Conservation (phyloP, 805 yeast genomes). For the Metschnikowia borealis region DNA sequence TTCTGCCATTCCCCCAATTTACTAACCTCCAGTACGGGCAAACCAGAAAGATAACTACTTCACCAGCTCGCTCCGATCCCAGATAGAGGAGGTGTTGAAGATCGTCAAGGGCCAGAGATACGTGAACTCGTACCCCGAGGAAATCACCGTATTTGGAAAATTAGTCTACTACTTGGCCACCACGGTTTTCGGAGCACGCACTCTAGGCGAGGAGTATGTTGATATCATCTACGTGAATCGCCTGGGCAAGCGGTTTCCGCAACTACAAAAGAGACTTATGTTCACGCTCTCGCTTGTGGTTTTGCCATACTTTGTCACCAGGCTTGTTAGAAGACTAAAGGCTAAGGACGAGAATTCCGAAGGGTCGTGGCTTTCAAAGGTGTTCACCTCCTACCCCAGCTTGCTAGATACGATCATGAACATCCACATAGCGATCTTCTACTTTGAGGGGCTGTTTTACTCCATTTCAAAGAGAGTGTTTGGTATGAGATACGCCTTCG, state of each 20-base stretch:
- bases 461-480: constrained; percentile 69
- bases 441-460: constrained; percentile 79
- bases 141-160: constrained; percentile 55
- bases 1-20: background rate
- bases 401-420: constrained; percentile 54
- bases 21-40: constrained; percentile 60
- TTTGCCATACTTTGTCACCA: constrained; percentile 53
- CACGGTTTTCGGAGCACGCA: constrained; percentile 69
- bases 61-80: constrained; percentile 49
- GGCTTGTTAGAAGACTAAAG: constrained; percentile 22
- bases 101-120: constrained; percentile 59
- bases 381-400: constrained; percentile 40
- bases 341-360: constrained; percentile 18
- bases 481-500: constrained; percentile 76
- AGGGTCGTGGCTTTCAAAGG: constrained; percentile 16
- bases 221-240: constrained; percentile 65
- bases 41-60: constrained; percentile 85
- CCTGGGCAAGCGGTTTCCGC: constrained; percentile 49
- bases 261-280: constrained; percentile 43
- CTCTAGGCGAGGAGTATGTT: constrained; percentile 93
- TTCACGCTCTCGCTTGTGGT: constrained; percentile 60
- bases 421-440: constrained; percentile 75
- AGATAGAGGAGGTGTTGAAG: constrained; percentile 54
- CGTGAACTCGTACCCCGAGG: constrained; percentile 58
- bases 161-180: constrained; percentile 68